These are phyloP conservation scores for Incumbomyces lentus DNA, from an alignment of 2,329 filamentous ascomycete species.

Conservation along the genomic window DNA sequence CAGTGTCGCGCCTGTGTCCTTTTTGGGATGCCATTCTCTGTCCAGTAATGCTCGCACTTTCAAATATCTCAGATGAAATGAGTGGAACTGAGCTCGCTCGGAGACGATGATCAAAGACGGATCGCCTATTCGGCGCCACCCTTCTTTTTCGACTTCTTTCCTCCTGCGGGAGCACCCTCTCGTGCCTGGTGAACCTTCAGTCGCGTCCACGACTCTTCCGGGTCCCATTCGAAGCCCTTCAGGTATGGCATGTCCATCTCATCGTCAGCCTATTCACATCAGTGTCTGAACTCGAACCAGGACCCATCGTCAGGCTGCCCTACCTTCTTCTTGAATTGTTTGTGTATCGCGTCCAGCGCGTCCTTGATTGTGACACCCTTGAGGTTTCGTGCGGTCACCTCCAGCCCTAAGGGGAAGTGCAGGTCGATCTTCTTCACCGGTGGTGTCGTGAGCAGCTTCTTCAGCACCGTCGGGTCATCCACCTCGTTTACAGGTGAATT, in stretches of 20 bases:
- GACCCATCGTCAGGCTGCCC: conserved; percentile 23
- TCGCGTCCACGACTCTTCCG: conserved; percentile 78
- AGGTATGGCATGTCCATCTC: conserved; percentile 82
- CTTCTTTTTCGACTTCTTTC: conserved; percentile 57
- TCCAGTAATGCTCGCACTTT: background rate
- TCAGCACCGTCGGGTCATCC: conserved; percentile 76
- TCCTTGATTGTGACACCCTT: conserved; percentile 97
- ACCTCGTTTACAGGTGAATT: conserved; percentile 71
- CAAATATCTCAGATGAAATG: background rate
- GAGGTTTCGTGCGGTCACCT: conserved; percentile 80
- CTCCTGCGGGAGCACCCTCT: conserved; percentile 43
- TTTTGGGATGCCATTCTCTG: background rate
- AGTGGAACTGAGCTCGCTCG: background rate
- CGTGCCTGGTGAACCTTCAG: conserved; percentile 79
- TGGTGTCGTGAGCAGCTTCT: conserved; percentile 68
- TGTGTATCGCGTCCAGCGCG: conserved; percentile 87
- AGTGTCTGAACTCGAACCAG: conserved; percentile 9
- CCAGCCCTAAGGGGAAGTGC: conserved; percentile 76
- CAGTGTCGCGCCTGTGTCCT: background rate
- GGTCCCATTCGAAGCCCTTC: conserved; percentile 92
- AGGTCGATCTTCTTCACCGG: conserved; percentile 91
- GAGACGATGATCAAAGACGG: background rate
- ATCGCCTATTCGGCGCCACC: conserved; percentile 25
- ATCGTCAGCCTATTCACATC: conserved; percentile 63
- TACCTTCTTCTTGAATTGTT: conserved; percentile 94